Evolutionary conservation across 495 filamentous ascomycete species (phyloP).

Genomic region (Hypoxylon lenormandii): DNA sequence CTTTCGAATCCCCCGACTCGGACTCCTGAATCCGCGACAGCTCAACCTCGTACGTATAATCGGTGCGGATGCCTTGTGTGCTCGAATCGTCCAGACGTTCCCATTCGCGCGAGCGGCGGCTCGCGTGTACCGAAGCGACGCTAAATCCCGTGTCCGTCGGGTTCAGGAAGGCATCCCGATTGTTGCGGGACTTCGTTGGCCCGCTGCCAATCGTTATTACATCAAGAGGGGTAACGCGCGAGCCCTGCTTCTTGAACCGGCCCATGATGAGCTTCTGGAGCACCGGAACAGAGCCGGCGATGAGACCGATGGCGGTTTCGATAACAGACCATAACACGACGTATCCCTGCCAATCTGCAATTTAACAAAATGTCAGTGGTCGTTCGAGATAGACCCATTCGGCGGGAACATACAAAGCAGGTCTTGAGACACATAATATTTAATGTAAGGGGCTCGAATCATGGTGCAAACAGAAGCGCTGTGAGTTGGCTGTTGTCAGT

Average conservation of each 20-base stretch:
- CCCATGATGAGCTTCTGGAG: constrained; percentile 31
- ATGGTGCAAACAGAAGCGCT: constrained; percentile 42
- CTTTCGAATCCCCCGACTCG: neutral
- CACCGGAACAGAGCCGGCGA: constrained; percentile 36
- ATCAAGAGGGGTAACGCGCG: neutral
- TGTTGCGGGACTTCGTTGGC: constrained; percentile 1
- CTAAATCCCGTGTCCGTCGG: constrained; percentile 27
- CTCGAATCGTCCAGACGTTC: constrained; percentile 21
- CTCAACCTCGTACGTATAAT: constrained; percentile 35
- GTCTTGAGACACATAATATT: constrained; percentile 6
- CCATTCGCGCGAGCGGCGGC: constrained; percentile 22
- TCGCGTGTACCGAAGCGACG: constrained; percentile 19
- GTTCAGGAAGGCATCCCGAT: constrained; percentile 14
- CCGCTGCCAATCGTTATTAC: constrained; percentile 57
- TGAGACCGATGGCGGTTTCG: constrained; percentile 36
- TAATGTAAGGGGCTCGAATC: constrained; percentile 30
- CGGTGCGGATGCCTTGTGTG: constrained; percentile 16
- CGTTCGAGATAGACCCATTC: neutral
- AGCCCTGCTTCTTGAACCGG: constrained; percentile 59
- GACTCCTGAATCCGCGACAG: neutral
- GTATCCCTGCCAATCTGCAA: constrained; percentile 18
- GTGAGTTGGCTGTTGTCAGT: neutral
- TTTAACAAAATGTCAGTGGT: too few species aligned
- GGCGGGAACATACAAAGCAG: constrained; percentile 26
- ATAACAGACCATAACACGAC: constrained; percentile 36